Percentiles rank a stretch among this genome's conserved stretches.
phyloP scores from a whole-genome alignment of 2,329 filamentous ascomycete species.

The Colletotrichum paranaense region DNA sequence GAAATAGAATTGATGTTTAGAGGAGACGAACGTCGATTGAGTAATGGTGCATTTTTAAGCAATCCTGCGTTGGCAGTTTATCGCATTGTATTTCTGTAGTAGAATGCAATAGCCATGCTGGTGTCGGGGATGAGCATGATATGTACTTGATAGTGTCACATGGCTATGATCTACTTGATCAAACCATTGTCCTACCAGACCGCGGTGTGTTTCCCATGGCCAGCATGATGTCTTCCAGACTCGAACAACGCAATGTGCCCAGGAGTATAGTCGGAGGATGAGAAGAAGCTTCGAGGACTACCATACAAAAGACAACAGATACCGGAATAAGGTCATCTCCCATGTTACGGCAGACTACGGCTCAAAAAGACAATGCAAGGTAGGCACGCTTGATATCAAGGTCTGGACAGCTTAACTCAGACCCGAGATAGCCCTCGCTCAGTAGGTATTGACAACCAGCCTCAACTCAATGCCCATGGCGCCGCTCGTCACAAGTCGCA shows the following conservation, averaged over 20 bases:
- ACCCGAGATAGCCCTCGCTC: too few relatives aligned
- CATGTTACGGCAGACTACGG: too few relatives aligned
- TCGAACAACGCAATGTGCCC: not conserved
- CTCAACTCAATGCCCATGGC: not conserved
- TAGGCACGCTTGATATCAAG: not conserved
- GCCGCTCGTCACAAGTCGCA: not conserved
- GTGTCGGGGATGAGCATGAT: not conserved
- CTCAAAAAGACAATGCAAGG: too few relatives aligned
- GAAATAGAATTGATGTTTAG: not conserved
- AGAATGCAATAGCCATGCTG: fast-evolving
- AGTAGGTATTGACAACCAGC: not conserved
- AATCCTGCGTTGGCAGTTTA: not conserved
- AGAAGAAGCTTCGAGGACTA: not conserved
- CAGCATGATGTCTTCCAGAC: not conserved
- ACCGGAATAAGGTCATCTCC: not conserved
- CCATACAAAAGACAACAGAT: not conserved
- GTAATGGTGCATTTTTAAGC: not conserved
- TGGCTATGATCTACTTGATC: not conserved
- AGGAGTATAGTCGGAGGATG: not conserved
- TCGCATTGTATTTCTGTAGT: not conserved
- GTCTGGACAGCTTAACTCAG: not conserved
- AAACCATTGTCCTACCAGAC: not conserved
- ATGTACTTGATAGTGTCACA: not conserved
- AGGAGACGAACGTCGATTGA: not conserved
- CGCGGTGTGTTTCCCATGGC: not conserved